These are phyloP conservation scores for Diaporthe eres DNA, from an alignment of 2,329 filamentous ascomycete species.

Conservation along the genomic window DNA sequence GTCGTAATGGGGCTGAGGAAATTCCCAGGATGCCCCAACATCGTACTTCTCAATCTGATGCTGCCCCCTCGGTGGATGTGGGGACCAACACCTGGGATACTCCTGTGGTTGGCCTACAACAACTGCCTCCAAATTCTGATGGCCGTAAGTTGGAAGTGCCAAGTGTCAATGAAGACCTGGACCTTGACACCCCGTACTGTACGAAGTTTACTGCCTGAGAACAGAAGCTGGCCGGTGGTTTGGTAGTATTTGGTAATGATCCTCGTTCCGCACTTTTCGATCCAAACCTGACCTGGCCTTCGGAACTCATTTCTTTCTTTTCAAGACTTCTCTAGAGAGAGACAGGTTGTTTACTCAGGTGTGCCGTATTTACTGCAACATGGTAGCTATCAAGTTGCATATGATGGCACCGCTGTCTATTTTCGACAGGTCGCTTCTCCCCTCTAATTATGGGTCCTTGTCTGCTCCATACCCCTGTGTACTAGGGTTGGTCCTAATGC, in stretches of 20 bases:
- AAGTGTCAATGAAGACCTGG: not conserved
- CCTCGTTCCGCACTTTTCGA: not conserved
- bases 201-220: not conserved
- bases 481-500: not conserved
- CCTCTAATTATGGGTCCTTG: slow-evolving; percentile 1
- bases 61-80: slow-evolving; percentile 3
- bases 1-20: not conserved
- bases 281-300: not conserved
- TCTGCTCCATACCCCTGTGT: not conserved
- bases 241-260: not conserved
- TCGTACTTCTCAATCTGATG: not conserved
- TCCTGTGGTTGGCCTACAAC: not conserved
- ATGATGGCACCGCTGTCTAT: not conserved
- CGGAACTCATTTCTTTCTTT: not conserved
- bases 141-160: not conserved
- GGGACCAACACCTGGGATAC: not conserved
- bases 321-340: not conserved
- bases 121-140: not conserved
- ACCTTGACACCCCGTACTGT: not conserved
- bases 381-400: not conserved
- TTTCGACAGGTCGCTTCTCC: slow-evolving; percentile 15
- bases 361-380: too few relatives aligned
- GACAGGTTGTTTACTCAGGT: not conserved
- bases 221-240: too few relatives aligned
- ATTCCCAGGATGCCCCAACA: not conserved